Evolutionary conservation across 176 grass and related monocot species (phyloP).

Genomic region (Areca catechu): DNA sequence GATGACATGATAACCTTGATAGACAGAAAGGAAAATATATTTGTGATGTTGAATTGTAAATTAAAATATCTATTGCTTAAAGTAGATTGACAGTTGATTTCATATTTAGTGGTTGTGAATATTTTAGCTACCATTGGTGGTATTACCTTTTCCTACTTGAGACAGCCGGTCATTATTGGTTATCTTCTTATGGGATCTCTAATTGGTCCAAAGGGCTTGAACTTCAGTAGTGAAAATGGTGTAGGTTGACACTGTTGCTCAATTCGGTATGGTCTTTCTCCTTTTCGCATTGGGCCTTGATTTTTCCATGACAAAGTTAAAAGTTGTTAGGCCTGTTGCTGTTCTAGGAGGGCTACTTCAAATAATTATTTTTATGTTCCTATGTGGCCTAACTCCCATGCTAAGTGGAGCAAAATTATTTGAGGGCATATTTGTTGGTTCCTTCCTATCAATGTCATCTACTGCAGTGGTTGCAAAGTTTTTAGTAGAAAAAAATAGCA

Average conservation of each 20-base stretch:
- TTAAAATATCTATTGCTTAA: too few relatives aligned
- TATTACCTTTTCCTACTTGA: too few relatives aligned
- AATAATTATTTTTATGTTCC: conserved; percentile 91
- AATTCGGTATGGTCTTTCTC: conserved; percentile 99
- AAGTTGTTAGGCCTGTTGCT: conserved; percentile 74
- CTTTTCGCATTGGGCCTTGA: conserved; percentile 97
- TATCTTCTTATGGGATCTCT: too few relatives aligned
- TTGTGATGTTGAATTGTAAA: too few relatives aligned
- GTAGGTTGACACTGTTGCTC: conserved; percentile 99
- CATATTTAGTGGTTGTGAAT: too few relatives aligned
- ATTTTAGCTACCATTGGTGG: too few relatives aligned
- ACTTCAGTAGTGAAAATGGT: too few relatives aligned
- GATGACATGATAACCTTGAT: too few relatives aligned
- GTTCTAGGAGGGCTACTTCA: conserved; percentile 96
- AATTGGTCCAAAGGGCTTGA: too few relatives aligned
- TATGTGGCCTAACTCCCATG: conserved; percentile 90
- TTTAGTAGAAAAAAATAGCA: conserved; percentile 77
- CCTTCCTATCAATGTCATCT: conserved; percentile 98
- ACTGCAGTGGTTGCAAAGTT: conserved; percentile 99
- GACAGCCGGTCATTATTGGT: too few relatives aligned
- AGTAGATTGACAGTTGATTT: too few relatives aligned
- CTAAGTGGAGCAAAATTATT: conserved; percentile 85
- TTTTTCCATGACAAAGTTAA: conserved; percentile 93
- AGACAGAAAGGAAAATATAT: too few relatives aligned
- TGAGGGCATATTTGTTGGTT: conserved; percentile 89